Percentiles rank a stretch among this genome's conserved stretches.
Conservation (phyloP, 1,284 basidiomycete species). For the Athelia sp. region DNA sequence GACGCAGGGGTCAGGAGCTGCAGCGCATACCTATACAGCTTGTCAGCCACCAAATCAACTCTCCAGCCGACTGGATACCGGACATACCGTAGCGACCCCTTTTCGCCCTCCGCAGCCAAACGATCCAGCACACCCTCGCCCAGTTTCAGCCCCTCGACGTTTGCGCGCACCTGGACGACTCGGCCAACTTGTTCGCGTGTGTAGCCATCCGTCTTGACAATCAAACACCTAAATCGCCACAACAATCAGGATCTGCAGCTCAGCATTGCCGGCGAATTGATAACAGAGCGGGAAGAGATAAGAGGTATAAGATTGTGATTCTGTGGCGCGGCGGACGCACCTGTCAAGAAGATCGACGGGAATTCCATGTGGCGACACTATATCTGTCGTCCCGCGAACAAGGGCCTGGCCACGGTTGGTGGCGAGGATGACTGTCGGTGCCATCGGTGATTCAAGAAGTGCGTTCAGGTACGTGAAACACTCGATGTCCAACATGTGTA, state of each 20-base stretch:
- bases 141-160: slow-evolving; percentile 82
- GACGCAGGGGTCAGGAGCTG: slow-evolving; percentile 91
- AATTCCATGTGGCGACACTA: slow-evolving; percentile 90
- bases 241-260: neutral
- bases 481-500: slow-evolving; percentile 99
- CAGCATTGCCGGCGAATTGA: neutral
- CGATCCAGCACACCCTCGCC: slow-evolving; percentile 76
- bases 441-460: slow-evolving; percentile 92
- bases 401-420: slow-evolving; percentile 92
- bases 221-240: slow-evolving; percentile 69
- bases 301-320: neutral
- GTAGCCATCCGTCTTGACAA: slow-evolving; percentile 90
- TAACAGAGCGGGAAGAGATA: neutral
- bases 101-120: slow-evolving; percentile 80
- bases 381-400: slow-evolving; percentile 90
- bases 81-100: slow-evolving; percentile 75
- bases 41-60: slow-evolving; percentile 2
- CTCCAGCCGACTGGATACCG: slow-evolving; percentile 5
- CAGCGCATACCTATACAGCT: slow-evolving; percentile 70
- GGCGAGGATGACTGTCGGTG: slow-evolving; percentile 94
- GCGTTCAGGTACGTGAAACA: slow-evolving; percentile 99
- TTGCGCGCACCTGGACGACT: slow-evolving; percentile 84
- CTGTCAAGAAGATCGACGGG: slow-evolving; percentile 93
- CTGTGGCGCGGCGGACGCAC: slow-evolving; percentile 28
- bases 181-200: slow-evolving; percentile 81